These are phyloP conservation scores for Globisporangium spiculum DNA, from an alignment of 352 stramenopile genomes.

Conservation along the genomic window DNA sequence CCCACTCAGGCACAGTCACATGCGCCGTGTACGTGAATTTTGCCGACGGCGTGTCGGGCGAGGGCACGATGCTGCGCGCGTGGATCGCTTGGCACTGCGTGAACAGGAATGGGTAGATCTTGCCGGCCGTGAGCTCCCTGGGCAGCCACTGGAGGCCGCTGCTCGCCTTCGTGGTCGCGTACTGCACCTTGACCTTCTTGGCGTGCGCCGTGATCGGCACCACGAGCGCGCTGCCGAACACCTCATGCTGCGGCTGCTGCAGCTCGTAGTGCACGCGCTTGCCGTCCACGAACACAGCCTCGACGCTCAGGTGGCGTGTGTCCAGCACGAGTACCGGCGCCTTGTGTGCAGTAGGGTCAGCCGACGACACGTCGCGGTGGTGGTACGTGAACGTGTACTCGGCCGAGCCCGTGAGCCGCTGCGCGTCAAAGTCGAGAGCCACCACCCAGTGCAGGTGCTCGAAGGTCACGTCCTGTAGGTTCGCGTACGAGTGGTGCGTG, in stretches of 20 bases:
- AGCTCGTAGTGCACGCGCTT: conserved; percentile 11
- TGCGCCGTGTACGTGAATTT: conserved; percentile 95
- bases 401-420: conserved; percentile 68
- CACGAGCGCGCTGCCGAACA: conserved; percentile 69
- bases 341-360: conserved; percentile 1
- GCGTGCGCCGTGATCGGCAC: conserved; percentile 40
- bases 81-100: conserved; percentile 96
- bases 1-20: conserved; percentile 90
- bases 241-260: conserved; percentile 20
- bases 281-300: conserved; percentile 46
- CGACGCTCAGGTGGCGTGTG: conserved; percentile 76
- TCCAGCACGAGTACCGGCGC: conserved; percentile 66
- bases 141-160: conserved; percentile 90
- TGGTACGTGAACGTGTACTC: conserved; percentile 79
- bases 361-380: not conserved
- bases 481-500: conserved; percentile 72
- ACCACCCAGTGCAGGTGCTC: conserved; percentile 85
- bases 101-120: conserved; percentile 94
- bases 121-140: conserved; percentile 92
- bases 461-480: conserved; percentile 74
- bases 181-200: conserved; percentile 46
- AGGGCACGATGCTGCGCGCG: conserved; percentile 93
- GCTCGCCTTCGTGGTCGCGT: conserved; percentile 24
- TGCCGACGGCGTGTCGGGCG: conserved; percentile 90
- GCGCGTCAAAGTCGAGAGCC: conserved; percentile 76